phyloP scores from a whole-genome alignment of 306 rosid species.

The Biancaea sappan region DNA sequence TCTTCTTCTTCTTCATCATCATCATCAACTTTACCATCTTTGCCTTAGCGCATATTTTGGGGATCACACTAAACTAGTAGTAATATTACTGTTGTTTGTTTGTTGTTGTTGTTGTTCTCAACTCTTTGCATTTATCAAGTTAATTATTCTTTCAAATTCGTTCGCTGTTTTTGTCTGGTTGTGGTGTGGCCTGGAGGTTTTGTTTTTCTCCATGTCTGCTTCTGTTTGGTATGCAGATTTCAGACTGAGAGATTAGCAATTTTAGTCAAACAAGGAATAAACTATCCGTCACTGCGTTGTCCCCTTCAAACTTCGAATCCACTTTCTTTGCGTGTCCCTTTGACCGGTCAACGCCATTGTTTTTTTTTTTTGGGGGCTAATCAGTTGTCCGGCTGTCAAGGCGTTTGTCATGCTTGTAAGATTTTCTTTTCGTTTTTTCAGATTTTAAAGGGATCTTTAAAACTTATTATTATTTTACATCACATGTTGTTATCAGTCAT shows the following conservation, averaged over 20 bases:
- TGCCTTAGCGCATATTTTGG: not conserved
- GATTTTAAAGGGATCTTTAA: too few relatives aligned
- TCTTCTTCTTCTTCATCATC: slow-evolving; percentile 31
- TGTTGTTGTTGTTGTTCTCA: too few relatives aligned
- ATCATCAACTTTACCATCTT: not conserved
- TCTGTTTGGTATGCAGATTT: slow-evolving; percentile 16
- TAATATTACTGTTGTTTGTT: too few relatives aligned
- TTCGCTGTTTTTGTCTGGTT: not conserved
- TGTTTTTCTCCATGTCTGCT: not conserved
- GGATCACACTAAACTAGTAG: not conserved
- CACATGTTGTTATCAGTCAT: too few relatives aligned
- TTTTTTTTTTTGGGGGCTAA: not conserved
- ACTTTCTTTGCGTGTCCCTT: slow-evolving; percentile 50
- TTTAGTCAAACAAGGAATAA: slow-evolving; percentile 51
- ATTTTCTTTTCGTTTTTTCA: too few relatives aligned
- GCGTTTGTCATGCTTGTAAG: not conserved
- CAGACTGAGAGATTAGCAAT: not conserved
- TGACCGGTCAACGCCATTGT: slow-evolving; percentile 64
- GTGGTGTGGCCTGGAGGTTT: not conserved
- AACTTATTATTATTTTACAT: too few relatives aligned
- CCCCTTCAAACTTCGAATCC: slow-evolving; percentile 57
- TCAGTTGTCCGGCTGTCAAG: not conserved
- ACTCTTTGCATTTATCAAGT: not conserved
- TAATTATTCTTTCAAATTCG: slow-evolving; percentile 6
- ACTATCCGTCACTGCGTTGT: slow-evolving; percentile 54